Evolutionary conservation across 1,284 basidiomycete species (phyloP), one percentile per base, ranked within the genome.

Genomic region (Butyriboletus appendiculatus): DNA sequence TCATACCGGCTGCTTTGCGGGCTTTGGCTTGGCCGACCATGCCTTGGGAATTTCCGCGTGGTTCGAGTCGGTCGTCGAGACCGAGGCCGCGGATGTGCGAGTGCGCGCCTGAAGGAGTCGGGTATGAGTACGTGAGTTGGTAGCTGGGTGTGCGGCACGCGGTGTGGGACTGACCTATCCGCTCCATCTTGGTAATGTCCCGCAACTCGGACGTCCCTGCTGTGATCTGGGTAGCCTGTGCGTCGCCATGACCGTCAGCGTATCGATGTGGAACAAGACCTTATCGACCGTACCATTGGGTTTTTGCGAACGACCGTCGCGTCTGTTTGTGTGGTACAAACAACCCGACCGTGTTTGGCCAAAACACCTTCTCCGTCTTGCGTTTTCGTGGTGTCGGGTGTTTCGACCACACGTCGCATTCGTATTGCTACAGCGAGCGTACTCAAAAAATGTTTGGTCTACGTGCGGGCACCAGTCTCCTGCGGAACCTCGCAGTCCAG

Each of bases 21-120:
- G 96, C 96, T 68, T 94, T 93, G 16, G 81, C 90, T 71, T 99
- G 96, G 0, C 96, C 96, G 30, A 99, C 94, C 89, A 99, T 96
- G 6, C 96, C 96, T 72, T 98, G 94, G 0, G 92, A 86, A 67
- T 87, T 90, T 33, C 81, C 83, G 20, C 93, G 84, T 11, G 96
- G 94, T 73, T 98, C 94, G 57, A 98, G 82, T 59, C 86, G 76
- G 62, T 94, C 92, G 68, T 98, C 96, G 50, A 99, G 85, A 4
- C 96, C 96, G 26, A 99, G 81, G 3, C 96, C 95, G 52, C 86
- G 92, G 65, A 98, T 95, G 75, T 98, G 95, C n/a, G 95, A 97
- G 73, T 97, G 95, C n/a, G 92, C 90, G 67, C 94, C 93, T 94
- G 68, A 14, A 57, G 38, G 57, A 51, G 6, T 15, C 10, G 7